These are phyloP conservation scores for Mesembryanthemum crystallinum DNA, from an alignment of 148 eudicot species.

Conservation along the genomic window DNA sequence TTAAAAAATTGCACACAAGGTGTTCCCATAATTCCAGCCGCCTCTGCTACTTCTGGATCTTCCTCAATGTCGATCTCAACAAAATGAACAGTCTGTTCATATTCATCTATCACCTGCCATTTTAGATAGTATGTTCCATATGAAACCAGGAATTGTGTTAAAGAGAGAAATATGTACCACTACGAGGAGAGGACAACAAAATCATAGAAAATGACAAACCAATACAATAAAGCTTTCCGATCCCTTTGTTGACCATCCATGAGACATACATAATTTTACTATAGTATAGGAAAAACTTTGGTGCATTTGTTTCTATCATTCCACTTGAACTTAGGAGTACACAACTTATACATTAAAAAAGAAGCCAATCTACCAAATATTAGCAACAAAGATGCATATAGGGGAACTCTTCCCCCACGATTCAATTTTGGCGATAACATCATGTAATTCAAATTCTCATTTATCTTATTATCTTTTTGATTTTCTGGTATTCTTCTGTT, in stretches of 20 bases:
- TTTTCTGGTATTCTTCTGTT: too few species aligned
- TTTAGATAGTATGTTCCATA: background rate
- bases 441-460: too few species aligned
- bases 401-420: background rate
- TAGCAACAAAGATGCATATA: background rate
- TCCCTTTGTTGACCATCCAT: too few species aligned
- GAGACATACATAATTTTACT: background rate
- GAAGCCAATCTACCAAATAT: too few species aligned
- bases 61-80: slow-evolving; percentile 96
- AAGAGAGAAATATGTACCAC: background rate
- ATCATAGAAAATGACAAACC: background rate
- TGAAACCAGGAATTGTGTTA: background rate
- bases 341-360: too few species aligned
- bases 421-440: background rate
- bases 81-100: slow-evolving; percentile 69
- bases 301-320: background rate
- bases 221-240: background rate
- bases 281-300: background rate
- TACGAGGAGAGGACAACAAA: background rate
- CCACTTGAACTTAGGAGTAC: too few species aligned
- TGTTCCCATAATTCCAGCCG: slow-evolving; percentile 98
- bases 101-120: slow-evolving; percentile 94
- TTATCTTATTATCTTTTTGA: too few species aligned
- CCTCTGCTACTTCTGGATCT: slow-evolving; percentile 96
- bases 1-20: slow-evolving; percentile 98